Evolutionary conservation across 768 basidiomycete species (phyloP).

Genomic region (Termitomyces sp.): DNA sequence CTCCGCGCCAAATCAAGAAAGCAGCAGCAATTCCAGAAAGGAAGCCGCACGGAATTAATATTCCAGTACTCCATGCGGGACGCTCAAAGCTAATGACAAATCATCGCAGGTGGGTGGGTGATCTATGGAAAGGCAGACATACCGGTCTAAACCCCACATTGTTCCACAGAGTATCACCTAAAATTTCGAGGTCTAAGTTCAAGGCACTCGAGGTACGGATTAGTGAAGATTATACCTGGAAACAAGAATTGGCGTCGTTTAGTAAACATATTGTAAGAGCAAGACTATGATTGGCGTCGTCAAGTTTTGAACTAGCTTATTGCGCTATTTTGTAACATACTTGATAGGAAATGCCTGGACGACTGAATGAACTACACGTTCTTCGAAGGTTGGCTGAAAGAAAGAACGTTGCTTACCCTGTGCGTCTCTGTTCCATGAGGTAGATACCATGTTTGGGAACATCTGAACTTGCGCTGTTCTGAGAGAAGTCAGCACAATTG

Average conservation of each 20-base stretch:
- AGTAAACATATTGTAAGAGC: slow-evolving; percentile 72
- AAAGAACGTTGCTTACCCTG: slow-evolving; percentile 39
- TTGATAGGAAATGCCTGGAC: slow-evolving; percentile 65
- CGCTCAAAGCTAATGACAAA: slow-evolving; percentile 44
- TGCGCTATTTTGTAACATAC: slow-evolving; percentile 27
- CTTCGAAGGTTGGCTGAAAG: background rate
- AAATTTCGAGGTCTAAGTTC: background rate
- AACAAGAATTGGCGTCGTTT: slow-evolving; percentile 76
- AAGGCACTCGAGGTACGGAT: background rate
- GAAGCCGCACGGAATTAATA: slow-evolving; percentile 70
- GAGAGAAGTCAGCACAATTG: slow-evolving; percentile 1
- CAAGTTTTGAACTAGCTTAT: background rate
- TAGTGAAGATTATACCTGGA: slow-evolving; percentile 48
- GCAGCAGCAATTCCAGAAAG: slow-evolving; percentile 74
- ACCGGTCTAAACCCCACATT: slow-evolving; percentile 81
- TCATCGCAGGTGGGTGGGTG: background rate
- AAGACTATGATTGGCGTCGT: slow-evolving; percentile 31
- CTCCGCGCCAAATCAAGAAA: slow-evolving; percentile 72
- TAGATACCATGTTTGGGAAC: slow-evolving; percentile 81
- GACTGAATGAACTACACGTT: background rate
- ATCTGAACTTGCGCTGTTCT: slow-evolving; percentile 70
- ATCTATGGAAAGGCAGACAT: slow-evolving; percentile 4
- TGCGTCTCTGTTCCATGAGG: slow-evolving; percentile 84
- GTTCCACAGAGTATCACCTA: slow-evolving; percentile 65
- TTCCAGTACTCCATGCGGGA: slow-evolving; percentile 67